phyloP scores from a whole-genome alignment of 2,329 filamentous ascomycete genomes.

The Albifimbria verrucaria region DNA sequence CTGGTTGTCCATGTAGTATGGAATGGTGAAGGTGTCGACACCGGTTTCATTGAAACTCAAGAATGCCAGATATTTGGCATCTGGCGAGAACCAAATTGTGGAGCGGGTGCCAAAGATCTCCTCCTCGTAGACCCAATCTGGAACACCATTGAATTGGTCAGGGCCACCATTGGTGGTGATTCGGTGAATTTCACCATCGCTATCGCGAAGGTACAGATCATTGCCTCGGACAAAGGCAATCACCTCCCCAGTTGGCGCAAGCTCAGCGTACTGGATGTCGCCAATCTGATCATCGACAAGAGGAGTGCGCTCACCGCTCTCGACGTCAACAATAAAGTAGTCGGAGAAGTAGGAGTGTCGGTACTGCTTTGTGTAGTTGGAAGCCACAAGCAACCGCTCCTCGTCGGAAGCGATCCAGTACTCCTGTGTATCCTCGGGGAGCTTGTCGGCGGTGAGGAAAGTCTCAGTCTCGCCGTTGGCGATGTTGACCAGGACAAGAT shows the following conservation, averaged over 20 bases:
- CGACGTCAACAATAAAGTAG: slow-evolving; percentile 62
- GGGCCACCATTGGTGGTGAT: slow-evolving; percentile 59
- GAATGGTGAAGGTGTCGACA: slow-evolving; percentile 62
- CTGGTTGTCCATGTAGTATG: slow-evolving; percentile 62
- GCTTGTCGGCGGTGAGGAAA: slow-evolving; percentile 55
- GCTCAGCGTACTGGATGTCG: slow-evolving; percentile 65
- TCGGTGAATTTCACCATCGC: slow-evolving; percentile 49
- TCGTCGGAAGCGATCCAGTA: slow-evolving; percentile 62
- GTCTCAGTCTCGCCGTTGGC: slow-evolving; percentile 52
- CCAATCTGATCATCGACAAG: slow-evolving; percentile 57
- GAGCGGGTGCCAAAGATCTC: slow-evolving; percentile 63
- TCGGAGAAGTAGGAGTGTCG: slow-evolving; percentile 66
- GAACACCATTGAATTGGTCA: slow-evolving; percentile 61
- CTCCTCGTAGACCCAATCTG: slow-evolving; percentile 81
- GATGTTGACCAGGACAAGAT: slow-evolving; percentile 60
- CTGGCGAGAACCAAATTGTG: slow-evolving; percentile 89
- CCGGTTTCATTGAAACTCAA: slow-evolving; percentile 80
- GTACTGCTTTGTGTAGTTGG: slow-evolving; percentile 67
- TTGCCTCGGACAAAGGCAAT: slow-evolving; percentile 67
- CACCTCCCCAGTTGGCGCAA: slow-evolving; percentile 54
- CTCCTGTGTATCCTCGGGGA: slow-evolving; percentile 52
- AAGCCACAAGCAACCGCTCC: slow-evolving; percentile 56
- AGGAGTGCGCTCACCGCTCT: slow-evolving; percentile 50
- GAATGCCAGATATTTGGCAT: slow-evolving; percentile 84
- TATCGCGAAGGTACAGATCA: slow-evolving; percentile 53